Evolutionary conservation across 306 rosid genomes (phyloP).

Genomic region (Psophocarpus tetragonolobus): DNA sequence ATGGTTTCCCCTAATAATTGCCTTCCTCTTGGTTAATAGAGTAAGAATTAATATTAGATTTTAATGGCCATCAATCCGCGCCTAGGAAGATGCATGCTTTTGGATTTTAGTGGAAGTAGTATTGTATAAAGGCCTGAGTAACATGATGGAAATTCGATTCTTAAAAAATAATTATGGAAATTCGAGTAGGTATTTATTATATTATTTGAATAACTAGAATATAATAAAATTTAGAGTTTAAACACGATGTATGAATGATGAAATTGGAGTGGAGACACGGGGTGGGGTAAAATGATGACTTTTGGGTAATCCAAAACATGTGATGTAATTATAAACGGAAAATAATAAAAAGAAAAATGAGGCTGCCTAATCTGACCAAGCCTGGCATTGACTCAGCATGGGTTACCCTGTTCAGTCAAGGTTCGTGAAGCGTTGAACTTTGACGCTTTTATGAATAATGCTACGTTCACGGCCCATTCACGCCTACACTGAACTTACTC

Average conservation of each 20-base stretch:
- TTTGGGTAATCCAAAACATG: neutral
- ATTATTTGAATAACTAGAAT: neutral
- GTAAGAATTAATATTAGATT: neutral
- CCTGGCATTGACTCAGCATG: neutral
- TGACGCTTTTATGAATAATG: constrained; percentile 14
- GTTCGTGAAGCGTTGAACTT: constrained; percentile 42
- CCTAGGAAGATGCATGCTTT: neutral
- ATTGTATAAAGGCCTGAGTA: no score
- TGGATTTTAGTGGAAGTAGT: neutral
- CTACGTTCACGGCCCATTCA: neutral
- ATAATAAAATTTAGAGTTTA: neutral
- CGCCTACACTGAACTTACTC: neutral
- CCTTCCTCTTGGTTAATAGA: neutral
- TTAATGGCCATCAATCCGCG: neutral
- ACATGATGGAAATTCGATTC: no score
- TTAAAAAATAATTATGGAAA: no score
- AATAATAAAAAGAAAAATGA: neutral
- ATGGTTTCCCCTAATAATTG: neutral
- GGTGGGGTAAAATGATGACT: no score
- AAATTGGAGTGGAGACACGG: no score
- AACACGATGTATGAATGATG: no score
- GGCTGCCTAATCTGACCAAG: constrained; percentile 14
- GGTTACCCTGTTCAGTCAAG: constrained; percentile 19
- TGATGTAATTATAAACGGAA: neutral
- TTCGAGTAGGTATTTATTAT: neutral